These are phyloP conservation scores for Pholiota conissans DNA, from an alignment of 768 basidiomycete genomes.

Conservation along the genomic window DNA sequence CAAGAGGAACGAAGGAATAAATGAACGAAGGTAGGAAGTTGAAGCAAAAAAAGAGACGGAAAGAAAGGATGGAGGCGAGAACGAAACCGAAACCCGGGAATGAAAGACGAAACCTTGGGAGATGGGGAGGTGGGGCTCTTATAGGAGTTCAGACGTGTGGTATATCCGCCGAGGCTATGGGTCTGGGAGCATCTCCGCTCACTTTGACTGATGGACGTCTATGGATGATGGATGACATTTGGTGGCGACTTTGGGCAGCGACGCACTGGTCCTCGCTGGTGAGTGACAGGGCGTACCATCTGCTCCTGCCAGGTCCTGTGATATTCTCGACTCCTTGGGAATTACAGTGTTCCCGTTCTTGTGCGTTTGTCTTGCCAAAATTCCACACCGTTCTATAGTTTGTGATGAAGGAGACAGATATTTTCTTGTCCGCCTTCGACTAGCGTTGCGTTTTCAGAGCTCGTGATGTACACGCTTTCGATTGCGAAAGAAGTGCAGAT, in stretches of 20 bases:
- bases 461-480: too few species aligned
- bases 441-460: too few species aligned
- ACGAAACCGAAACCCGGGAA: constrained; percentile 12
- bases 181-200: background rate
- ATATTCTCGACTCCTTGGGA: background rate
- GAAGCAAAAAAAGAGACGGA: constrained; percentile 8
- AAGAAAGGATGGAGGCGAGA: constrained; percentile 13
- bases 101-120: constrained; percentile 1
- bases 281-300: constrained; percentile 9
- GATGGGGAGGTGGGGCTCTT: background rate
- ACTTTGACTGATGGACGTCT: background rate
- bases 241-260: background rate
- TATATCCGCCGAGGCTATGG: background rate
- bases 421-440: too few species aligned
- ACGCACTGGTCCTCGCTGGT: background rate
- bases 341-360: too few species aligned
- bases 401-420: too few species aligned
- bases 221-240: background rate
- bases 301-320: constrained; percentile 7
- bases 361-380: too few species aligned
- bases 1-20: constrained; percentile 16
- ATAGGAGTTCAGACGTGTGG: background rate
- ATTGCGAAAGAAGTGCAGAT: too few species aligned
- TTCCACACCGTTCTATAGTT: too few species aligned
- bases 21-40: constrained; percentile 3